Evolutionary conservation across 1,139 yeast genomes (phyloP).

Genomic region (Geotrichum carabidarum): DNA sequence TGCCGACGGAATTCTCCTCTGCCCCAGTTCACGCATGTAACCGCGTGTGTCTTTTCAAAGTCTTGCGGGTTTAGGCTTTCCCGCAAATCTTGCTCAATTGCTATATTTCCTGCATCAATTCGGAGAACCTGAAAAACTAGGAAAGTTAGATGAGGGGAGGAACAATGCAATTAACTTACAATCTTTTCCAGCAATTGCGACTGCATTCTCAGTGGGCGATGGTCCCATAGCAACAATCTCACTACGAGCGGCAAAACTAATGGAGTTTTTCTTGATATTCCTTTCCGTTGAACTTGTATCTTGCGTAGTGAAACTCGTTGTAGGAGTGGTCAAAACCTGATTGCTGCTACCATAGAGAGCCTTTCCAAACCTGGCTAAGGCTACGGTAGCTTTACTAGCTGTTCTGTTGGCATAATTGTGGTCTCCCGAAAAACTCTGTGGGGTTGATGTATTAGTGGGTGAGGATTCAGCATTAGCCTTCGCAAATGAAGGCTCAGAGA

Average conservation of each 20-base stretch:
- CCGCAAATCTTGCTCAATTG: constrained; percentile 24
- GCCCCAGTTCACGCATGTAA: constrained; percentile 40
- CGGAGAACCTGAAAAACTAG: constrained; percentile 31
- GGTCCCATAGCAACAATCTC: constrained; percentile 34
- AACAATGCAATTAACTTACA: constrained; percentile 19
- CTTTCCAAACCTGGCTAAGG: constrained; percentile 34
- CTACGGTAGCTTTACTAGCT: constrained; percentile 29
- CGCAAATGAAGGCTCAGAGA: not conserved
- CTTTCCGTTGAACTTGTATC: not conserved
- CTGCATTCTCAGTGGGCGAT: constrained; percentile 29
- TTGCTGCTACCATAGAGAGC: constrained; percentile 27
- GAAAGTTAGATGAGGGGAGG: not conserved
- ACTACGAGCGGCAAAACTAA: constrained; percentile 24
- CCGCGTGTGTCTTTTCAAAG: constrained; percentile 33
- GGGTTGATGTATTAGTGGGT: not conserved
- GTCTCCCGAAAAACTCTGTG: not conserved
- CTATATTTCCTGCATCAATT: constrained; percentile 23
- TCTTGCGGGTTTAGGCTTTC: constrained; percentile 27
- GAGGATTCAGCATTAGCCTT: too few relatives aligned
- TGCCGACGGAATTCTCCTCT: constrained; percentile 23
- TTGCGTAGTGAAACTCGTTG: not conserved
- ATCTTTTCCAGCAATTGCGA: constrained; percentile 36
- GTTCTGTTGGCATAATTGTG: constrained; percentile 26
- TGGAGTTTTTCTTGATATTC: not conserved
- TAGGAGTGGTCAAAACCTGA: not conserved